Base-by-base conservation (phyloP, 768 basidiomycete genomes). In the Boletus rubropictus region DNA sequence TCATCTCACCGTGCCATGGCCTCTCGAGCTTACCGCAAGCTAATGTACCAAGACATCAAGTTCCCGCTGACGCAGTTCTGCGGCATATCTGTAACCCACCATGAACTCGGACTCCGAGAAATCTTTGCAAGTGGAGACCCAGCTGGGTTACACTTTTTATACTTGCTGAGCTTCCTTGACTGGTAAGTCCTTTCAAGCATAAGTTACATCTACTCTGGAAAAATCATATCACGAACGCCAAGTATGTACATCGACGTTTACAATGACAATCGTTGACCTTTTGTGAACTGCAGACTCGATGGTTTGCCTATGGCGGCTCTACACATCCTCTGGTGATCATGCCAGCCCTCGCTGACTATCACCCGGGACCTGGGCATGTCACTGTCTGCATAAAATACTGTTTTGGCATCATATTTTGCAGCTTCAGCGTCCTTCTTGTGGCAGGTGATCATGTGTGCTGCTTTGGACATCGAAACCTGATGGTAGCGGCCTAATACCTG, bases 341-440 rank as follows among this genome's bases (percentile, higher is more conserved):
- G n/a, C 4, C n/a, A 9, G 22, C 11, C 29, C 14, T 33, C 15
- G 37, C 15, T 39, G 27, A 53, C 17, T 12, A 12, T 40, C 28
- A 24, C 20, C 22, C 50, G 80, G 79, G 79, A 81, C 48, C 64
- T 81, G n/a, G 47, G 74, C 28, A 58, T 81, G 17, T 66, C 74
- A 15, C 59, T 72, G 5, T 61, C 78, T 0, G 75, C 70, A 41
- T 82, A 81, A 58, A 82, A 81, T 54, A 79, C 77, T 0, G 68
- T 77, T 2, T 61, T 84, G 15, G 77, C 79, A 0, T 53, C 83
- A 3, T 83, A 80, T 59, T 84, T 82, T 48, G 66, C 81, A 4
- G 75, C 50, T 70, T 76, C 20, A 78, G 81, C 15, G 72, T 81
- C 1, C 76, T 75, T 60, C 69, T 84, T 24, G 72, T 76, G 7